Evolutionary conservation across 371 early-diverging fungal genomes (phyloP), one percentile per base, ranked within the genome.

Genomic region (Mucor plumbeus): DNA sequence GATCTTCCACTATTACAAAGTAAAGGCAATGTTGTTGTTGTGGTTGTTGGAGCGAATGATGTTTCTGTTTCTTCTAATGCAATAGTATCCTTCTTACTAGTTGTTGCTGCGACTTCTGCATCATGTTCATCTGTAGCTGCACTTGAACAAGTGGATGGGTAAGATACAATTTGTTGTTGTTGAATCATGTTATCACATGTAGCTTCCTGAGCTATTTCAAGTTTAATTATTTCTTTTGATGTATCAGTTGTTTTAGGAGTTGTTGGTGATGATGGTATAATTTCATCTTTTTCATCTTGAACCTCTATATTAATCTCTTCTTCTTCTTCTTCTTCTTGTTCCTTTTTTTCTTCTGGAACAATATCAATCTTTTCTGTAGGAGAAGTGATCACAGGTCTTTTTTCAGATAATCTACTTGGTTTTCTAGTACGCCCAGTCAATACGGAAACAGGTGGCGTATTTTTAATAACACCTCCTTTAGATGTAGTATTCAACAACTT

Each of bases 61-160:
- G 48, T 17, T 26, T 26, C 26, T 3, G 26, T 26, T 26, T 26
- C 26, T 26, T 26, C 26, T 26, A 3, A 26, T 14, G 43, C 4
- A 44, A 47, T 34, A 7, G 14, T 39, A 9, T 43, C 26, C 19
- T 33, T 39, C 1, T 54, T 59, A 13, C 41, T 47, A 31, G 56
- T 71, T 7, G 73, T 61, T 5, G 77, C 76, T 33, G 79, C 80
- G 7, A 80, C 80, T 65, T 80, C 80, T 14, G 80, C 80, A 69
- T 80, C 80, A 57, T 80, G 80, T 21, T 80, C 80, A 41, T 77
- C 72, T 14, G 65, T 54, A 19, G 56, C 47, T 47, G 68, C 65
- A 41, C 68, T 72, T 4, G 72, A 68, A 61, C 64, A 48, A 13
- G 68, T 68, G 14, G 72, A 72, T 2, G 59, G 39, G 21, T 71